phyloP scores from a whole-genome alignment of 176 grass and related monocot species.

The Bolboschoenus planiculmis region DNA sequence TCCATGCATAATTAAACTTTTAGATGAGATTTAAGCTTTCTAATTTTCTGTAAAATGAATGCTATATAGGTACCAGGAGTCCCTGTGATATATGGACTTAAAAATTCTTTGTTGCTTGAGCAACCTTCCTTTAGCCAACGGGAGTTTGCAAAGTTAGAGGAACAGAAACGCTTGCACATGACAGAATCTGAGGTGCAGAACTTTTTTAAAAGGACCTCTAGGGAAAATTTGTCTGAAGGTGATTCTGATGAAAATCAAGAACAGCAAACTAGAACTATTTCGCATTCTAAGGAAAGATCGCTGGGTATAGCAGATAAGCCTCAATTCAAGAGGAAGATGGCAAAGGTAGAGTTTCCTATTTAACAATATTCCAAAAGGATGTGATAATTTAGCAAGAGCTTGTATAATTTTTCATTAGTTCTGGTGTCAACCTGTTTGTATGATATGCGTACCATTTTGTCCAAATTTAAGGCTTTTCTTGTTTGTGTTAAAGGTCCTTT shows the following conservation, averaged over 20 bases:
- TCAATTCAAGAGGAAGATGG: constrained; percentile 70
- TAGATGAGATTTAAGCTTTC: neutral
- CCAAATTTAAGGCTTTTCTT: neutral
- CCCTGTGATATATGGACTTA: constrained; percentile 74
- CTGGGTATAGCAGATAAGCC: constrained; percentile 39
- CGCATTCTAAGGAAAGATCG: constrained; percentile 31
- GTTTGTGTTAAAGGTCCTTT: constrained; percentile 6
- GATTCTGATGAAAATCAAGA: constrained; percentile 27
- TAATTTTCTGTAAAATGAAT: constrained; percentile 8
- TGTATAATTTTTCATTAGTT: neutral
- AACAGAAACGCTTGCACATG: constrained; percentile 64
- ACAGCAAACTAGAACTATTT: constrained; percentile 20
- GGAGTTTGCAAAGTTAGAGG: constrained; percentile 49
- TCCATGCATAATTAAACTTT: neutral
- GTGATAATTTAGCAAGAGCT: neutral
- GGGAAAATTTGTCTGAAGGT: constrained; percentile 1
- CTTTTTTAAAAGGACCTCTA: constrained; percentile 36
- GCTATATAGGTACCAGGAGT: constrained; percentile 57
- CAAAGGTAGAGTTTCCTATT: constrained; percentile 45
- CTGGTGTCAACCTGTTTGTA: neutral
- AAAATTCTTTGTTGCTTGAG: constrained; percentile 61
- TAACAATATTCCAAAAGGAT: neutral
- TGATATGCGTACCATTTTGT: neutral
- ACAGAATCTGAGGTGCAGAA: constrained; percentile 48
- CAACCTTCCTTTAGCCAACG: constrained; percentile 56